phyloP scores from a whole-genome alignment of 305 asterid species.

The Fraxinus ornus region DNA sequence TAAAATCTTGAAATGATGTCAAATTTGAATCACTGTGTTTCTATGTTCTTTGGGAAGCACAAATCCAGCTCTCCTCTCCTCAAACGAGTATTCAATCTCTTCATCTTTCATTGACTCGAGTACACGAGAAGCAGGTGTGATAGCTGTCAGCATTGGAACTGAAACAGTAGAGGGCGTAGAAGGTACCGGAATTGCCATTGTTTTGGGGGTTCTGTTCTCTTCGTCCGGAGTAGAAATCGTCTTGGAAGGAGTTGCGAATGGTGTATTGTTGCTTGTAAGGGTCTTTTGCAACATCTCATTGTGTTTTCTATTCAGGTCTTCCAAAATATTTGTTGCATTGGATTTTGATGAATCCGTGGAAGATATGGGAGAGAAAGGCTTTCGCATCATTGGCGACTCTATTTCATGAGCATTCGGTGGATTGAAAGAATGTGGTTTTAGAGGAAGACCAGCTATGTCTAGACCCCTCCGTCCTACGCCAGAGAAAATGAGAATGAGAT shows the following conservation, averaged over 20 bases:
- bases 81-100: conserved; percentile 79
- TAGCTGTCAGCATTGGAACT: conserved; percentile 66
- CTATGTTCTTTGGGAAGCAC: conserved; percentile 46
- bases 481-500: conserved; percentile 4
- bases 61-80: conserved; percentile 80
- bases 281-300: conserved; percentile 55
- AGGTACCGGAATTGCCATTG: conserved; percentile 45
- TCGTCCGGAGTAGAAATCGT: conserved; percentile 36
- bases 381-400: conserved; percentile 59
- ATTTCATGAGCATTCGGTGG: conserved; percentile 39
- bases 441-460: conserved; percentile 73
- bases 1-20: conserved; percentile 1
- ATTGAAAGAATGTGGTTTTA: conserved; percentile 44
- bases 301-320: conserved; percentile 63
- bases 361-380: conserved; percentile 92
- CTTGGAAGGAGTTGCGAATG: conserved; percentile 72
- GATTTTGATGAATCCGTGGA: conserved; percentile 71
- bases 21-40: conserved; percentile 32
- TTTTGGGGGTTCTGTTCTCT: conserved; percentile 70
- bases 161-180: conserved; percentile 63
- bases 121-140: conserved; percentile 44
- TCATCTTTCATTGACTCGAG: conserved; percentile 39
- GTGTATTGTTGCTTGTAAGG: conserved; percentile 44
- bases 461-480: conserved; percentile 78
- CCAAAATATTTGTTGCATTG: conserved; percentile 51